Percentiles rank a stretch among this genome's conserved stretches.
Conservation (phyloP, 768 basidiomycete species). For the Coprinopsis sp. region DNA sequence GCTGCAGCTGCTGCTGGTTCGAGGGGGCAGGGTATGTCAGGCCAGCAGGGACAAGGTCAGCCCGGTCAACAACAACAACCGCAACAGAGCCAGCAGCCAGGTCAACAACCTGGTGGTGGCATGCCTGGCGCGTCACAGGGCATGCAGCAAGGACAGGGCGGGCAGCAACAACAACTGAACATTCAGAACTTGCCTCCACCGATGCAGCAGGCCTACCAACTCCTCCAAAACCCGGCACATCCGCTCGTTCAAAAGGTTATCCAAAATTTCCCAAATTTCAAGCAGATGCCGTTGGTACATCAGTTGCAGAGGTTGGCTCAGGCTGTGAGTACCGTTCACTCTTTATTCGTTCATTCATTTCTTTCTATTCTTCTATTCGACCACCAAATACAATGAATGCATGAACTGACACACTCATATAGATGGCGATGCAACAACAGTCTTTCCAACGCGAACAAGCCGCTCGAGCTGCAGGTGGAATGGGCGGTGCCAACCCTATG, state of each 20-base stretch:
- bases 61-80: conserved; percentile 21
- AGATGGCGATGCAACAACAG: conserved; percentile 13
- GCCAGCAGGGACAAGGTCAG: conserved; percentile 11
- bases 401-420: too few species aligned
- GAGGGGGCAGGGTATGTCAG: conserved; percentile 15
- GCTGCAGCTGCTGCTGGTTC: conserved; percentile 9
- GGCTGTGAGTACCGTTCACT: conserved; percentile 31
- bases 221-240: conserved; percentile 54
- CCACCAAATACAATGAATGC: too few species aligned
- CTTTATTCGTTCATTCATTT: not conserved
- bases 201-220: conserved; percentile 38
- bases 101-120: conserved; percentile 14
- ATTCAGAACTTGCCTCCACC: conserved; percentile 10
- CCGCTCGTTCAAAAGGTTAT: conserved; percentile 55
- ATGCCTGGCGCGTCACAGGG: conserved; percentile 3
- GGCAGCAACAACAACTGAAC: not conserved
- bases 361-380: conserved; percentile 5
- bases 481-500: conserved; percentile 3
- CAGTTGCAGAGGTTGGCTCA: conserved; percentile 58
- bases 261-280: conserved; percentile 49
- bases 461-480: conserved; percentile 12
- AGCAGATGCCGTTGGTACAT: conserved; percentile 41
- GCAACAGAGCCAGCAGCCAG: conserved; percentile 30
- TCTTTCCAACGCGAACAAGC: too few species aligned
- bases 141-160: conserved; percentile 4